Conservation (phyloP, 257 asterid species). For the Fraxinus excelsior region DNA sequence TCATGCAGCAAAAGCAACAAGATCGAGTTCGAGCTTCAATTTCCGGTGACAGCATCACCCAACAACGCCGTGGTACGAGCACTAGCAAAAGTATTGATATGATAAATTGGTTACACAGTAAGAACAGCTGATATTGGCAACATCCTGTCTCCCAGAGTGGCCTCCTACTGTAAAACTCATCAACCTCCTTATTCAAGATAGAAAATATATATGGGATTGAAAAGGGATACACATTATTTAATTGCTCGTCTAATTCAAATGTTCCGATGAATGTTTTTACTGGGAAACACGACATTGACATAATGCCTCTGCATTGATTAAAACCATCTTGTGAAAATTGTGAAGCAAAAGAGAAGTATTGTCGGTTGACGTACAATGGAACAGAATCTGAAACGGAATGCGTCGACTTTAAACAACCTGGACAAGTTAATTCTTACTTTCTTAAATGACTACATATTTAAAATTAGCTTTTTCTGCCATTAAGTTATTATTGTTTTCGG, state of each 20-base stretch:
- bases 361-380: conserved; percentile 24
- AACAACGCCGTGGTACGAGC: conserved; percentile 17
- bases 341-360: conserved; percentile 28
- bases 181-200: conserved; percentile 30
- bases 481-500: no score
- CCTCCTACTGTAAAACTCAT: conserved; percentile 17
- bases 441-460: background rate
- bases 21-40: conserved; percentile 28
- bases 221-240: conserved; percentile 31
- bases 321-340: conserved; percentile 36
- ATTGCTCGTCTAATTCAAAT: conserved; percentile 32
- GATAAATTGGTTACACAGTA: conserved; percentile 31
- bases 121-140: conserved; percentile 30
- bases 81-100: conserved; percentile 25
- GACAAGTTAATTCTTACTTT: background rate
- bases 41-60: conserved; percentile 30
- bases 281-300: background rate
- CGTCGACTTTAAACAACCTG: conserved; percentile 9
- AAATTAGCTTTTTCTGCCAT: background rate
- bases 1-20: conserved; percentile 25
- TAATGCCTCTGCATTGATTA: conserved; percentile 12
- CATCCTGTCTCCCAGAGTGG: conserved; percentile 34
- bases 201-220: conserved; percentile 15
- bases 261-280: conserved; percentile 22
- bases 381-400: conserved; percentile 28